Evolutionary conservation across 1,284 basidiomycete genomes (phyloP), one percentile per base, ranked within the genome.

Genomic region (Boletus smithii): DNA sequence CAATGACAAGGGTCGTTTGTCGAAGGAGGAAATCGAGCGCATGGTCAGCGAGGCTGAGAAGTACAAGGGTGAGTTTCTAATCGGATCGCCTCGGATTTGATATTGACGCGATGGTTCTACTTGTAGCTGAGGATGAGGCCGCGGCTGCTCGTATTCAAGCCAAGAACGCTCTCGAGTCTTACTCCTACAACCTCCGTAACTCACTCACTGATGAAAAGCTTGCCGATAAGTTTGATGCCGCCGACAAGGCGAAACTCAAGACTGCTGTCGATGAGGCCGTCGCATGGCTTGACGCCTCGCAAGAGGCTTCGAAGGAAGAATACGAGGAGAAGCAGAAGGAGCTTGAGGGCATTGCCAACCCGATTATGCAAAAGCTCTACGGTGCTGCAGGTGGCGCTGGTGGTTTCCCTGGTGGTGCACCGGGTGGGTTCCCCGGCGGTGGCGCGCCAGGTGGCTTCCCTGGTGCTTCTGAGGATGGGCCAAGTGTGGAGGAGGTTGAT

Each of bases 21-120:
- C 91, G 62, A 95, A 95, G 79, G 95, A 97, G 72, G 95, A 98
- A 73, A 98, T 98, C 57, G 95, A 98, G 75, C 87, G 91, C 68
- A 98, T 99, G 95, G 87, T 97, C 50, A 65, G 71, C 55, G 91
- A 95, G 62, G 93, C 93, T 51, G 93, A 95, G 82, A 88, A 91
- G 73, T 95, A 91, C 79, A 92, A 88, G 74, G 76, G 81, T 76
- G 71, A 66, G 76, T 41, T 39, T 32, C 46, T 9, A 5, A 14
- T 30, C 8, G 5, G 23, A 5, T 27, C 4, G 11, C 32, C 8
- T 42, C 1, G 35, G 18, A 24, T 0, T 37, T 22, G 29, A 20
- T 14, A 14, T 34, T 43, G 52, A 39, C 45, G n/a, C n/a, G n/a
- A 71, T 53, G 51, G 5, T 44, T 29, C 27, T 44, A 18, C 24